phyloP scores from a whole-genome alignment of 768 basidiomycete genomes.

The Tricholoma sp. region DNA sequence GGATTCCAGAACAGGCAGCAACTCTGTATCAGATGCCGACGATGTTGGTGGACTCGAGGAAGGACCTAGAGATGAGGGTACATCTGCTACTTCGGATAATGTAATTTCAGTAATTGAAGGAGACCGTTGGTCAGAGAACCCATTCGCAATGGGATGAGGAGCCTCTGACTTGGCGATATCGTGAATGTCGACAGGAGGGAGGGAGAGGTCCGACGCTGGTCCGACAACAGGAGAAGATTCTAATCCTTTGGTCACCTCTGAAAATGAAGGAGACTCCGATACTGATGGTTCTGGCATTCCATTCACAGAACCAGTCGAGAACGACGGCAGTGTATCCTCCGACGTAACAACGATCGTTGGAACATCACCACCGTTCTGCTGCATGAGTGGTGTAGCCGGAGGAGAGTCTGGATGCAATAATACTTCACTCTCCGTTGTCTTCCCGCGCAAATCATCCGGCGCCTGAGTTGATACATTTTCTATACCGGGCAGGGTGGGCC shows the following conservation, averaged over 20 bases:
- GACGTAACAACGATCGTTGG: background rate
- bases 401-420: background rate
- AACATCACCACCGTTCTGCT: background rate
- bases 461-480: background rate
- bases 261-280: background rate
- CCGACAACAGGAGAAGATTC: background rate
- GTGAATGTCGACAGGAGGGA: background rate
- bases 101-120: background rate
- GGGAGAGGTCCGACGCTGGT: background rate
- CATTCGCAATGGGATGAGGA: background rate
- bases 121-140: background rate
- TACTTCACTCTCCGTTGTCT: background rate
- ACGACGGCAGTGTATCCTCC: background rate
- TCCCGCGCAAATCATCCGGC: background rate
- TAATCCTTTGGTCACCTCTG: background rate
- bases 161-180: background rate
- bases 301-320: background rate
- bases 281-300: background rate
- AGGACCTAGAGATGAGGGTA: background rate
- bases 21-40: background rate
- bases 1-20: background rate
- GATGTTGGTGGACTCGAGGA: background rate
- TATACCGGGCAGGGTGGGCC: too few species aligned
- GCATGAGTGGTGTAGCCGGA: background rate
- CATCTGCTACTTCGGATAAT: background rate